Evolutionary conservation across 805 yeast species (phyloP).

Genomic region (Komagataella kurtzmanii): DNA sequence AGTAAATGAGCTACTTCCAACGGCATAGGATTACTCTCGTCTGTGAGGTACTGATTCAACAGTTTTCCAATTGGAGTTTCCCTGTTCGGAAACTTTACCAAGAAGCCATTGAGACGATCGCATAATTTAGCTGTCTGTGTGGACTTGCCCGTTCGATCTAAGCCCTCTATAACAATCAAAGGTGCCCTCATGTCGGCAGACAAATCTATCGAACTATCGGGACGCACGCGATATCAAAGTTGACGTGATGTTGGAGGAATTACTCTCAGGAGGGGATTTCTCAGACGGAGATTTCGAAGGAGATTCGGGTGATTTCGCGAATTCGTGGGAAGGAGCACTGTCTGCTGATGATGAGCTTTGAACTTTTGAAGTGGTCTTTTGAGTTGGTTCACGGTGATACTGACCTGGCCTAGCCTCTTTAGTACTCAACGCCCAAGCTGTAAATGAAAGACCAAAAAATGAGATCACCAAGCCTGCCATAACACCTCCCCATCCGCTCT

Average conservation of each 20-base stretch:
- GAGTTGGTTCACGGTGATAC: background rate
- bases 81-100: constrained; percentile 81
- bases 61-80: constrained; percentile 69
- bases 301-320: background rate
- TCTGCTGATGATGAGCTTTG: background rate
- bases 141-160: constrained; percentile 90
- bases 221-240: background rate
- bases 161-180: constrained; percentile 77
- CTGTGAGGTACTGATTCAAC: constrained; percentile 60
- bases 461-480: background rate
- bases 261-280: background rate
- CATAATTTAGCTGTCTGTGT: constrained; percentile 51
- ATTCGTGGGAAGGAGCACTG: background rate
- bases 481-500: background rate
- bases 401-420: background rate
- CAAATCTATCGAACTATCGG: background rate
- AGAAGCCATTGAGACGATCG: constrained; percentile 13
- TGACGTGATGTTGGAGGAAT: background rate
- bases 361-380: background rate
- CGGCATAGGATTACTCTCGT: constrained; percentile 32
- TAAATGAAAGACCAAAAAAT: background rate
- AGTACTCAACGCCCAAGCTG: background rate
- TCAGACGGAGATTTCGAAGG: background rate
- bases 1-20: constrained; percentile 80
- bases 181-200: constrained; percentile 7